A percentile compares a stretch with the other conserved stretches of the same genome.
Conservation (phyloP, 2,329 filamentous ascomycete species). For the Nemania diffusa region DNA sequence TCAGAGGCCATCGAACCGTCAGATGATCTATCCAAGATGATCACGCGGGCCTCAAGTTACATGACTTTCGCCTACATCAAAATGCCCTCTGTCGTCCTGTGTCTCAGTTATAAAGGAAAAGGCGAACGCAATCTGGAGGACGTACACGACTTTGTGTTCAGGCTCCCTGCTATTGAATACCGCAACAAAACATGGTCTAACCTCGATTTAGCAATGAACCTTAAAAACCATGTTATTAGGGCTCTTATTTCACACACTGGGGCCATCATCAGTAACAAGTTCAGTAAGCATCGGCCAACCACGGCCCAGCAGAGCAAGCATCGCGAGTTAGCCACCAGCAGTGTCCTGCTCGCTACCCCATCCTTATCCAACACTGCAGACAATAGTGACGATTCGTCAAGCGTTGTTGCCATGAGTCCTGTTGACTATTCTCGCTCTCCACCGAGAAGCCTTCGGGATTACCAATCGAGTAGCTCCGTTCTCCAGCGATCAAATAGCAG, state of each 20-base stretch:
- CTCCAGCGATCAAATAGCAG: constrained; percentile 59
- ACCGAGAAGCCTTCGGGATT: constrained; percentile 62
- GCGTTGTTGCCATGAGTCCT: constrained; percentile 62
- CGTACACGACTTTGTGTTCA: constrained; percentile 97
- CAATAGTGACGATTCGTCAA: constrained; percentile 68
- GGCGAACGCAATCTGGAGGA: constrained; percentile 96
- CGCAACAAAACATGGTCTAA: constrained; percentile 99
- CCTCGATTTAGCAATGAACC: constrained; percentile 87
- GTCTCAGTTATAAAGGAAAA: constrained; percentile 95
- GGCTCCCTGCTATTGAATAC: constrained; percentile 92
- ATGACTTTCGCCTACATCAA: constrained; percentile 98
- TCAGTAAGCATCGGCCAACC: constrained; percentile 85
- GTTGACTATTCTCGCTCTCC: constrained; percentile 70
- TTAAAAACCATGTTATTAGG: constrained; percentile 95
- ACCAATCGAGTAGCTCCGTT: constrained; percentile 59
- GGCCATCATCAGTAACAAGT: constrained; percentile 97
- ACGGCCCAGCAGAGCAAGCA: constrained; percentile 82
- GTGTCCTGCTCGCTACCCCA: constrained; percentile 68
- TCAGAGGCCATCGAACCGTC: constrained; percentile 72
- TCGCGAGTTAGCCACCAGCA: constrained; percentile 84
- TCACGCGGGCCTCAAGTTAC: constrained; percentile 92
- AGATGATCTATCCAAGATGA: constrained; percentile 97
- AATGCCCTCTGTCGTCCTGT: constrained; percentile 93
- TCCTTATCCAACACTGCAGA: constrained; percentile 56
- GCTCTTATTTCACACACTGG: constrained; percentile 95